Conservation (phyloP, 2,329 filamentous ascomycete species). For the Macrophomina pseudophaseolina region DNA sequence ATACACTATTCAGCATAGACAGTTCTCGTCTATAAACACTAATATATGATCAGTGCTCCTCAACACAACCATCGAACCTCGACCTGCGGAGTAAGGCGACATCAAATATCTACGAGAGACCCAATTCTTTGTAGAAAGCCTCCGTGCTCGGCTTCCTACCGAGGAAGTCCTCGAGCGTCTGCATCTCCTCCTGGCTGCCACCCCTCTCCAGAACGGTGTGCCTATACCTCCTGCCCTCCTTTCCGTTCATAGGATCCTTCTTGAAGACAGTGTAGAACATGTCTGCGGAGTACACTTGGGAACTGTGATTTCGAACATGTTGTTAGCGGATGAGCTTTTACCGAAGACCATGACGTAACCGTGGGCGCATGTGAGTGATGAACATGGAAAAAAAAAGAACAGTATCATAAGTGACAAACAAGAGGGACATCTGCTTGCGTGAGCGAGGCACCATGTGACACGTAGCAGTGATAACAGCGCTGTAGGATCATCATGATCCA, state of each 20-base stretch:
- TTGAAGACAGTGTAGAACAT: constrained; percentile 86
- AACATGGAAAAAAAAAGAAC: background rate
- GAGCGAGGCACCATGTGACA: too few species aligned
- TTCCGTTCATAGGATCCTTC: constrained; percentile 75
- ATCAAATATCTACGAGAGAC: constrained; percentile 41
- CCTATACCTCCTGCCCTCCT: constrained; percentile 75
- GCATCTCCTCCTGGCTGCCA: constrained; percentile 81
- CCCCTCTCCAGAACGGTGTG: constrained; percentile 79
- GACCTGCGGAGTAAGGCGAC: background rate
- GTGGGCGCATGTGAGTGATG: too few species aligned
- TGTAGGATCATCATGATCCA: background rate
- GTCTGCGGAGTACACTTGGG: constrained; percentile 80
- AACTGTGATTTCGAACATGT: constrained; percentile 47
- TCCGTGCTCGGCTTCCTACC: constrained; percentile 77
- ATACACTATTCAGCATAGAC: too few species aligned
- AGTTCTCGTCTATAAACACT: too few species aligned
- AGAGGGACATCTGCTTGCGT: too few species aligned
- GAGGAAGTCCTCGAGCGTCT: constrained; percentile 77
- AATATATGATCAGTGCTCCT: background rate
- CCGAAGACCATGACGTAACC: background rate
- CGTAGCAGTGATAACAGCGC: background rate
- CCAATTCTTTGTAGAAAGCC: constrained; percentile 80
- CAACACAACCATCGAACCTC: background rate
- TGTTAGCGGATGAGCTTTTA: constrained; percentile 7
- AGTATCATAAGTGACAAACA: background rate